These are phyloP conservation scores for Epipyxis sp. DNA, from an alignment of 108 stramenopile genomes.

Conservation along the genomic window DNA sequence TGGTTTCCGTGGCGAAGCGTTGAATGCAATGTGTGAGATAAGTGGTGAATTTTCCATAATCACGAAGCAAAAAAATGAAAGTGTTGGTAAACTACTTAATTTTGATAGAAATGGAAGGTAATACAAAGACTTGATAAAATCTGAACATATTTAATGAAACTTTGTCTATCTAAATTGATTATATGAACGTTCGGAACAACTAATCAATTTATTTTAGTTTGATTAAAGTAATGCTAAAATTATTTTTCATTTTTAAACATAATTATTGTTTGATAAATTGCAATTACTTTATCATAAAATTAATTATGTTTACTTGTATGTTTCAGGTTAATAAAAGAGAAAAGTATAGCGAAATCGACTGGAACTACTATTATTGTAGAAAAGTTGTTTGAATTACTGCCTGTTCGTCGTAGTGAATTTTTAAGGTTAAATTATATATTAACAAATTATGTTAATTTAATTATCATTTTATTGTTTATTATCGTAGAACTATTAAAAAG, in stretches of 20 bases:
- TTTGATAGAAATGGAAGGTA: slow-evolving; percentile 49
- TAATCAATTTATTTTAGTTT: too few species aligned
- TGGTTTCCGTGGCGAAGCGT: slow-evolving; percentile 84
- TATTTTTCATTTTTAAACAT: too few species aligned
- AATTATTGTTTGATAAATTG: too few species aligned
- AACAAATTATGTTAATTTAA: not conserved
- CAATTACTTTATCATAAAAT: too few species aligned
- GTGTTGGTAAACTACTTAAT: slow-evolving; percentile 39
- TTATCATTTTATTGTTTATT: too few species aligned
- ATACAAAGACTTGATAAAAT: too few species aligned
- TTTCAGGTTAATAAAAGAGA: slow-evolving; percentile 12
- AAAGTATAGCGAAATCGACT: not conserved
- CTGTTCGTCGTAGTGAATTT: slow-evolving; percentile 73
- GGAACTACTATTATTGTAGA: slow-evolving; percentile 80
- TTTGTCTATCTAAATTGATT: too few species aligned
- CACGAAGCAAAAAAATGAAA: slow-evolving; percentile 44
- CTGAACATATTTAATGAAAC: too few species aligned
- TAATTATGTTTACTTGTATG: too few species aligned
- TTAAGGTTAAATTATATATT: slow-evolving; percentile 43
- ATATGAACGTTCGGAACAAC: too few species aligned
- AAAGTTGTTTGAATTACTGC: slow-evolving; percentile 69
- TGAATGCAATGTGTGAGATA: slow-evolving; percentile 61
- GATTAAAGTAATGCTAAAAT: too few species aligned
- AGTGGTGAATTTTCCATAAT: slow-evolving; percentile 46
- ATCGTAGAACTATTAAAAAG: slow-evolving; percentile 49